Evolutionary conservation across 2,329 filamentous ascomycete genomes (phyloP), one percentile per base, ranked within the genome.

Genomic region (Teratosphaeria destructans): DNA sequence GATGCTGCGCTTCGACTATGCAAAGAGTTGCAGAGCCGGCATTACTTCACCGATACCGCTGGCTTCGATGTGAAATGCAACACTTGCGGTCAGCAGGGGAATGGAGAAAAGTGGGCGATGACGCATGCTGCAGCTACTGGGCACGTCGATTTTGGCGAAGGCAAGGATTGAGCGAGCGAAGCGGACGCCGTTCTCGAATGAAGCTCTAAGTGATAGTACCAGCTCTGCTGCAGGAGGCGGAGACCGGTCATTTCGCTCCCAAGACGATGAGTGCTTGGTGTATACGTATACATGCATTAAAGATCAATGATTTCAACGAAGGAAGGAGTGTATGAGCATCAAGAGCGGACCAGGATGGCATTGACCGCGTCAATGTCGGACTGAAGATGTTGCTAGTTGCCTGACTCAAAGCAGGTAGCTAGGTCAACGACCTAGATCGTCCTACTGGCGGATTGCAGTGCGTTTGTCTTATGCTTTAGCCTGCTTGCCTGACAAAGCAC

Each of bases 1-100:
- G 76, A 81, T 16, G 85, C 82, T 61, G 86, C 92, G 0, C 67
- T 72, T 54, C 71, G 79, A 62, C 69, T 81, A n/a, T 81, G 78
- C 62, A 73, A 68, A 49, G 71, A 87, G 62, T 77, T 97, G 47
- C 81, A 86, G 64, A 80, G 83, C 57, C 85, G 81, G 60, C 84
- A 95, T 71, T 97, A 97, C 71, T 96, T 85, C 68, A 96, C 92
- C 0, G 90, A 96, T 71, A 95, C 90, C 0, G 83, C 88, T 26
- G 86, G 86, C 0, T 90, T 96, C 69, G 79, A 83, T 43, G 82
- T 96, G 60, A 84, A 81, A 68, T 97, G 93, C 72, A 90, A 91
- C 64, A 77, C 80, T 3, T 93, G 89, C 69, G 80, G 82, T 2
- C 84, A 83, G 79, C 80, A 85, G 19, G 85, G 88, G 0, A 83